Conservation (phyloP, 139 green algal genomes). For the Closterium sp. region DNA sequence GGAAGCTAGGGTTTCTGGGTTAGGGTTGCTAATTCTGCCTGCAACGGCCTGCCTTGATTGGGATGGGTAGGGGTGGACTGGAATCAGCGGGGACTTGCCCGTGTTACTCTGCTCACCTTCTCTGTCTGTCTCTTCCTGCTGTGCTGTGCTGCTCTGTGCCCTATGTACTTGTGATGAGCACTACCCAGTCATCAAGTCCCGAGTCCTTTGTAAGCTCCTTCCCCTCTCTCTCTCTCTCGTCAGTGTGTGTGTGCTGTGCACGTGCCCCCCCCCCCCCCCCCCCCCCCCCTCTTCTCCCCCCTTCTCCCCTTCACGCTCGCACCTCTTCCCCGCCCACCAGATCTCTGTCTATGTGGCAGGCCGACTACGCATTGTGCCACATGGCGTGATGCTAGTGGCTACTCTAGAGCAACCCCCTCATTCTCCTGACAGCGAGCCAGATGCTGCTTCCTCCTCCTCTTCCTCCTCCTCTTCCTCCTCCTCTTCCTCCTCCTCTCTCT, state of each 20-base stretch:
- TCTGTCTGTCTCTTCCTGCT: conserved; percentile 25
- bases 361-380: conserved; percentile 10
- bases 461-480: too few relatives aligned
- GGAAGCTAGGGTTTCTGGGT: too few relatives aligned
- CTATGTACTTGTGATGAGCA: too few relatives aligned
- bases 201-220: too few relatives aligned
- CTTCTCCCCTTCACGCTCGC: too few relatives aligned
- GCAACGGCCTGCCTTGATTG: too few relatives aligned
- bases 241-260: too few relatives aligned
- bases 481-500: not conserved
- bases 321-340: not conserved
- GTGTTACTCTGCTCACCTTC: not conserved
- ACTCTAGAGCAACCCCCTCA: not conserved
- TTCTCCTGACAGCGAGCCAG: not conserved
- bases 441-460: not conserved
- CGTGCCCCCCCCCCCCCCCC: too few relatives aligned
- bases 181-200: too few relatives aligned
- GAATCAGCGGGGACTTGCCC: not conserved
- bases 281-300: too few relatives aligned
- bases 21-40: too few relatives aligned
- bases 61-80: too few relatives aligned
- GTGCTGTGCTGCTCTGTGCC: not conserved
- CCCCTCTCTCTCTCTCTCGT: not conserved
- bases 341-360: conserved; percentile 15
- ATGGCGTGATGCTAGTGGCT: conserved; percentile 22